Evolutionary conservation across 2,329 filamentous ascomycete genomes (phyloP).

Genomic region (Ophiobolus disseminans): DNA sequence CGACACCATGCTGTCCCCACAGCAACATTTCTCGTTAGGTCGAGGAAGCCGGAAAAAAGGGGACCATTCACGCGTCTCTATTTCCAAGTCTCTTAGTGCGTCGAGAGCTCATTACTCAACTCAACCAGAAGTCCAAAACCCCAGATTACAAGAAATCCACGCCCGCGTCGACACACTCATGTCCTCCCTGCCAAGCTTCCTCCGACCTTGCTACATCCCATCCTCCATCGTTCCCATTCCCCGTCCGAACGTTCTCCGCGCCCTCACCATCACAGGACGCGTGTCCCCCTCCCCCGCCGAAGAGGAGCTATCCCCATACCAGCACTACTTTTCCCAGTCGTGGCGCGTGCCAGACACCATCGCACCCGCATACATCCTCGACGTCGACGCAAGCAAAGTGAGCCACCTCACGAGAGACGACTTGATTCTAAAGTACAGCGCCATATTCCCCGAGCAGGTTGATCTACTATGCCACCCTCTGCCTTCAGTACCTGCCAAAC

Average conservation of each 20-base stretch:
- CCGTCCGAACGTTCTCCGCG: background rate
- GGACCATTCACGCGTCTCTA: background rate
- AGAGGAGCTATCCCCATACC: background rate
- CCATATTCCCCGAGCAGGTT: conserved; percentile 3
- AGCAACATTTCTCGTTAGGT: background rate
- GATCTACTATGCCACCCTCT: too few relatives aligned
- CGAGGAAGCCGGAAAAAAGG: too few relatives aligned
- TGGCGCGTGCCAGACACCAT: background rate
- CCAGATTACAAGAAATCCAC: background rate
- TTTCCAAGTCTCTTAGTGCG: background rate
- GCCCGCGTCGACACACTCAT: conserved; percentile 2
- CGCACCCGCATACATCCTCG: background rate
- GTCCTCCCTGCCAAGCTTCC: background rate
- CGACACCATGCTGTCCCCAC: background rate
- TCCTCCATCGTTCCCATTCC: background rate
- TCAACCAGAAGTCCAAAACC: too few relatives aligned
- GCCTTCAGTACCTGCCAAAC: too few relatives aligned
- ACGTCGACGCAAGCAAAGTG: background rate
- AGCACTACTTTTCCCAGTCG: background rate
- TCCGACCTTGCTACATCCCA: background rate
- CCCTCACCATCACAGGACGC: background rate
- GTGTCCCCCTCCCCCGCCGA: too few relatives aligned
- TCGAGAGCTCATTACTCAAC: too few relatives aligned
- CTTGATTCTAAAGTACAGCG: background rate
- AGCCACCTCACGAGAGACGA: background rate